phyloP scores from a whole-genome alignment of 495 filamentous ascomycete species.

The Tuber brumale region DNA sequence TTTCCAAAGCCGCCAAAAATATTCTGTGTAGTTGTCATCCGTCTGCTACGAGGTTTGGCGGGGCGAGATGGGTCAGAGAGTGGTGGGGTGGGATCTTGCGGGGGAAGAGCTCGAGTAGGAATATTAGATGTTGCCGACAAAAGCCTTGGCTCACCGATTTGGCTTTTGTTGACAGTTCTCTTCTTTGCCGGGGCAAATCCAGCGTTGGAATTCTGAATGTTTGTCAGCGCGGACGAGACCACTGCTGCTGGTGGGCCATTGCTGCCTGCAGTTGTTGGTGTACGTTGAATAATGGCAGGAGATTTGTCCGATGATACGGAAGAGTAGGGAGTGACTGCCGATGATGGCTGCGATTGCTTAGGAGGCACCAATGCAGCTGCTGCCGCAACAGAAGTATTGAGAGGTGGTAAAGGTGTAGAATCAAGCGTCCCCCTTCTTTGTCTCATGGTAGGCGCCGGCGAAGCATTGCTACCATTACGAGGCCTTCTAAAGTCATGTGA shows the following conservation, averaged over 20 bases:
- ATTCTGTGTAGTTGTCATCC: conserved; percentile 24
- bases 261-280: conserved; percentile 15
- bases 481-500: conserved; percentile 26
- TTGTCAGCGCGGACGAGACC: conserved; percentile 12
- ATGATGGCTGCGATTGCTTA: conserved; percentile 15
- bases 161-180: conserved; percentile 33
- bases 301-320: conserved; percentile 22
- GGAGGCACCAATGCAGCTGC: conserved; percentile 20
- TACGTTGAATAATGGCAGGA: conserved; percentile 23
- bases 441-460: conserved; percentile 29
- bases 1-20: conserved; percentile 37
- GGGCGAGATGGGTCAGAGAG: conserved; percentile 8
- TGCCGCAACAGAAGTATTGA: conserved; percentile 20
- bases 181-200: conserved; percentile 36
- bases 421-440: conserved; percentile 35
- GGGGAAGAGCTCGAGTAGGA: conserved; percentile 32
- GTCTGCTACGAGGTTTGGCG: conserved; percentile 18
- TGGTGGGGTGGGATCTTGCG: conserved; percentile 9
- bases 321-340: conserved; percentile 20
- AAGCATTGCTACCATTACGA: conserved; percentile 26
- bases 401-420: conserved; percentile 24
- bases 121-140: conserved; percentile 40
- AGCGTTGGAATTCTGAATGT: conserved; percentile 30
- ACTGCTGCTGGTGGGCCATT: conserved; percentile 17
- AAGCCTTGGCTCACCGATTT: conserved; percentile 39